Percentiles rank a stretch among this genome's conserved stretches.
phyloP scores from a whole-genome alignment of 2,329 filamentous ascomycete species.

The Cadophora sp. region DNA sequence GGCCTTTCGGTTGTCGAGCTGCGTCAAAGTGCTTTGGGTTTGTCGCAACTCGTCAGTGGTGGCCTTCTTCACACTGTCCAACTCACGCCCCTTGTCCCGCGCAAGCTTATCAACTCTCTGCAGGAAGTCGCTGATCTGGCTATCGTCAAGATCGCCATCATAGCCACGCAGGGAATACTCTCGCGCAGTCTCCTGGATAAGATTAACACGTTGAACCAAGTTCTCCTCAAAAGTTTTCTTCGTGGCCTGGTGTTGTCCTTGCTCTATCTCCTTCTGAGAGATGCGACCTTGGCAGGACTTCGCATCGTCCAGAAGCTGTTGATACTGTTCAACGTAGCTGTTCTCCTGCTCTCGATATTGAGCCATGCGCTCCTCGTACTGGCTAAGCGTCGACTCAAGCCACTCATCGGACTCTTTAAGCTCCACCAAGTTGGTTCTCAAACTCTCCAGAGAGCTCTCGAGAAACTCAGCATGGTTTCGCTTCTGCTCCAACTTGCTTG shows the following conservation, averaged over 20 bases:
- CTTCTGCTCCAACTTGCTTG: constrained; percentile 79
- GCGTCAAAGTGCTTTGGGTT: constrained; percentile 74
- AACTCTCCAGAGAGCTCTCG: constrained; percentile 71
- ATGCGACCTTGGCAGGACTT: constrained; percentile 53
- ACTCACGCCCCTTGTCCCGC: constrained; percentile 77
- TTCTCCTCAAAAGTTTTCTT: constrained; percentile 88
- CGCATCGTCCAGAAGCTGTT: constrained; percentile 63
- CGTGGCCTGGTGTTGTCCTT: constrained; percentile 83
- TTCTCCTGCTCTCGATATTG: constrained; percentile 70
- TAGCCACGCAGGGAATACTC: constrained; percentile 84
- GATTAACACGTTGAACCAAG: constrained; percentile 69
- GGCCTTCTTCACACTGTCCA: constrained; percentile 77
- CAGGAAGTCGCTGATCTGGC: constrained; percentile 77
- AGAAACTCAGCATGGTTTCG: constrained; percentile 75
- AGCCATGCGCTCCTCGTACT: constrained; percentile 79
- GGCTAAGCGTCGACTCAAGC: constrained; percentile 72
- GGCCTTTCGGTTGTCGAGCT: constrained; percentile 77
- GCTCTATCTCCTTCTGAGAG: constrained; percentile 64
- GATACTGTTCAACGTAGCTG: constrained; percentile 68
- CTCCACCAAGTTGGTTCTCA: constrained; percentile 76
- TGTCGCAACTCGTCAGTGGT: constrained; percentile 76
- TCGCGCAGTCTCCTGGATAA: constrained; percentile 80
- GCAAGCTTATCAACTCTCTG: constrained; percentile 77
- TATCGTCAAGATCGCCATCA: constrained; percentile 78
- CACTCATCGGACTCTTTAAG: constrained; percentile 80